These are phyloP conservation scores for Penicillium sp. DNA, from an alignment of 2,329 filamentous ascomycete genomes.

Conservation along the genomic window DNA sequence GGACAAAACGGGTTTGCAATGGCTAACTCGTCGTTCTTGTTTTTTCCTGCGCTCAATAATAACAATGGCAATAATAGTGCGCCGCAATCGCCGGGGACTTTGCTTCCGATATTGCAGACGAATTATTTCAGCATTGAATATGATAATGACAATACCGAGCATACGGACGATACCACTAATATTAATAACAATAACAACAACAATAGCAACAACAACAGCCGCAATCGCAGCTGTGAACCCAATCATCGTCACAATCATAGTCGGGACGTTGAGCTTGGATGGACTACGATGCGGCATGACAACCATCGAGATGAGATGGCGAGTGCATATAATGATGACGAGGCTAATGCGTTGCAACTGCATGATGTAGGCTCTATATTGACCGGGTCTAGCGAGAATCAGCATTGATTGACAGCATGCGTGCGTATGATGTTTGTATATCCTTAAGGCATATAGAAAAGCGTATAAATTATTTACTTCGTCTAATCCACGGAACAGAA, in stretches of 20 bases:
- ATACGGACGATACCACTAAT: not conserved
- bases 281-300: not conserved
- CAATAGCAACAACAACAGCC: not conserved
- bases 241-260: not conserved
- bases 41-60: not conserved
- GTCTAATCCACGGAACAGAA: too few relatives aligned
- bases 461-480: too few relatives aligned
- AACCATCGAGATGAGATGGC: not conserved
- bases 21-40: constrained; percentile 2
- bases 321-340: constrained; percentile 4
- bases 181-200: not conserved
- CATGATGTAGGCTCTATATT: constrained; percentile 15
- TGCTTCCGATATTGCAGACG: constrained; percentile 11
- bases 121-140: constrained; percentile 14
- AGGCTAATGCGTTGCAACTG: constrained; percentile 9
- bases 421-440: too few relatives aligned
- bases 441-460: not conserved
- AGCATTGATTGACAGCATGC: not conserved
- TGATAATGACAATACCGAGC: constrained; percentile 6
- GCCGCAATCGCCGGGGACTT: not conserved
- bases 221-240: not conserved
- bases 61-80: not conserved
- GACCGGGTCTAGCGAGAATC: not conserved
- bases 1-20: not conserved
- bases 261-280: not conserved